A percentile compares a stretch with the other conserved stretches of the same genome.
These are phyloP conservation scores for Stagonosporopsis cucurbitacearum DNA, from an alignment of 2,329 filamentous ascomycete species.

Conservation along the genomic window DNA sequence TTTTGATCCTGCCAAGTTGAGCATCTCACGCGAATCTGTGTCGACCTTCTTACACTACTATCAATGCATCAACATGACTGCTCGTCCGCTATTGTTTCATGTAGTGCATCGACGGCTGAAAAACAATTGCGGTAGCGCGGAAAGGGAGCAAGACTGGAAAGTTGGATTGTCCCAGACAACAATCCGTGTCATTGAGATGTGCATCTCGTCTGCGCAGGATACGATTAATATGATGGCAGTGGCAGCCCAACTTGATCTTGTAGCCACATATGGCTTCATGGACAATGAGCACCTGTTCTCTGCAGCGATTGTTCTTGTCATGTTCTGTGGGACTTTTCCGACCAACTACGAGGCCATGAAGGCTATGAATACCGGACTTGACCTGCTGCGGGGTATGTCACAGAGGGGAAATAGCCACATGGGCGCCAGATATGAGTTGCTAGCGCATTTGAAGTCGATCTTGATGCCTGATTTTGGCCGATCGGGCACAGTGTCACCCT, in stretches of 20 bases:
- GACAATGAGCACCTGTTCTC: not conserved
- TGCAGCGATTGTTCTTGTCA: slow-evolving; percentile 1
- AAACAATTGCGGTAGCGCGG: not conserved
- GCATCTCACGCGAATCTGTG: slow-evolving; percentile 8
- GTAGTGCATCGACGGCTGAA: slow-evolving; percentile 9
- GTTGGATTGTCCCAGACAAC: slow-evolving; percentile 6
- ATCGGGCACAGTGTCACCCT: not conserved
- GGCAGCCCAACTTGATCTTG: slow-evolving; percentile 5
- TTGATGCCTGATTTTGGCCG: not conserved
- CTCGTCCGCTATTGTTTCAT: slow-evolving; percentile 6
- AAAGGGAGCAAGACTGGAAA: slow-evolving; percentile 8
- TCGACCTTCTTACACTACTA: slow-evolving; percentile 11
- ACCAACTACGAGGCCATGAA: slow-evolving; percentile 1
- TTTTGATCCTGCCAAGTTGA: slow-evolving; percentile 12
- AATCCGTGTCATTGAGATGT: slow-evolving; percentile 10
- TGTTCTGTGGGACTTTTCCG: slow-evolving; percentile 9
- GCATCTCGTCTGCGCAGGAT: slow-evolving; percentile 8
- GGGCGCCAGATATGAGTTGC: slow-evolving; percentile 7
- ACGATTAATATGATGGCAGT: slow-evolving; percentile 7
- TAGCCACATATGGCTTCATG: slow-evolving; percentile 11
- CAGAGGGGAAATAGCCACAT: slow-evolving; percentile 7
- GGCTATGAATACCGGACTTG: slow-evolving; percentile 8
- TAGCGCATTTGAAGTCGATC: slow-evolving; percentile 11
- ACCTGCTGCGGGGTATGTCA: slow-evolving; percentile 3
- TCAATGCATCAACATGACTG: slow-evolving; percentile 11